Evolutionary conservation across 371 early-diverging fungal genomes (phyloP), one percentile per base, ranked within the genome.

Genomic region (Cokeromyces recurvatus): DNA sequence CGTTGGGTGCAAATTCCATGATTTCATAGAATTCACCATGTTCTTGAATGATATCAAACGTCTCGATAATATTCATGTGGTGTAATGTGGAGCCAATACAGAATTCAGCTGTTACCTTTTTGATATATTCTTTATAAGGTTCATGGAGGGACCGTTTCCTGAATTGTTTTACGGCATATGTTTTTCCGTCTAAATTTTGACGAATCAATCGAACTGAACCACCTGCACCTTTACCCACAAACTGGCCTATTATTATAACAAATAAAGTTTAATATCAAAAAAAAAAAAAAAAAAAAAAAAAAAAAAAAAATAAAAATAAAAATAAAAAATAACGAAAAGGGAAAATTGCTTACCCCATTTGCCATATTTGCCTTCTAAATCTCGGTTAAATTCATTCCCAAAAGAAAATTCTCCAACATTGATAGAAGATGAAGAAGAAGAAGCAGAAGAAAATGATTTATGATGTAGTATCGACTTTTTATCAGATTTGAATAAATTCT

Each of bases 61-160:
- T 90, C 61, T 90, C 87, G 36, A 94, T 87, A 39, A 93, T 74
- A 59, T 91, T 86, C n/a, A 80, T 79, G 57, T 94, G 93, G 52
- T 89, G 92, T 17, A 90, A 62, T 5, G 82, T 77, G 14, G 79
- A 83, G 17, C 83, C 85, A 37, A 92, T 89, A 64, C 92, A 90
- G 59, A 85, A 90, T 62, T 92, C 93, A n/a, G 80, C 77, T 2
- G 88, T 84, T 20, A 92, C 78, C 48, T 85, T 84, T 69, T 91
- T 90, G 53, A 86, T 72, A 55, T 91, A 92, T 21, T 84, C 85
- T 38, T 82, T 81, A 46, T 83, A 82, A 2, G 77, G 64, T 59
- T 93, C 91, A 36, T 79, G 66, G 1, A 66, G 65, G 16, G 71
- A 48, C n/a, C 85, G 71, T 57, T 79, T 78, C 35, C 89, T 74